Percentiles rank a stretch among this genome's conserved stretches.
These are phyloP conservation scores for Starmerella lactis-condensi DNA, from an alignment of 805 yeast genomes.

Conservation along the genomic window DNA sequence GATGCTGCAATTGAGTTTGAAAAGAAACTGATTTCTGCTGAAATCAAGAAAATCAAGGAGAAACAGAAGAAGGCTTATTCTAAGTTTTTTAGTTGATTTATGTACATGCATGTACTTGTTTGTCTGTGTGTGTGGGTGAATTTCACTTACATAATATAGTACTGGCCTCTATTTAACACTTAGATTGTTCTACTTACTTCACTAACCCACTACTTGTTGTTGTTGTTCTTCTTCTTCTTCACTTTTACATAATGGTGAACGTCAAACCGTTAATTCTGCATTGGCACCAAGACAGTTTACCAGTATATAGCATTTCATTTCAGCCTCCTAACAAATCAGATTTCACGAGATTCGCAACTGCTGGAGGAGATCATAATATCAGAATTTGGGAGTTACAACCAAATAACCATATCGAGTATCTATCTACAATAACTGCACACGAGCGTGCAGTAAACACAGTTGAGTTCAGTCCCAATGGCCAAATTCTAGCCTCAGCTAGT, in stretches of 20 bases:
- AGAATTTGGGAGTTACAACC: conserved; percentile 27
- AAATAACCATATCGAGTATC: conserved; percentile 37
- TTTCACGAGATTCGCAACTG: conserved; percentile 49
- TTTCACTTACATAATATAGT: no score
- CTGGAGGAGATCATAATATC: conserved; percentile 89
- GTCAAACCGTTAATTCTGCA: conserved; percentile 25
- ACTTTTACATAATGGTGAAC: conserved; percentile 17
- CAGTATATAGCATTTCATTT: conserved; percentile 25
- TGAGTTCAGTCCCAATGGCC: conserved; percentile 56
- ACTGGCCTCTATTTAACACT: no score
- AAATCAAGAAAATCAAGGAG: conserved; percentile 36
- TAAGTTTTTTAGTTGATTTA: conserved; percentile 22
- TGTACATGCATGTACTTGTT: no score
- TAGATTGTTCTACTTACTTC: no score
- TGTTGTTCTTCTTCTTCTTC: no score
- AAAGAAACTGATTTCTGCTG: conserved; percentile 37
- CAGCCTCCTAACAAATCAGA: conserved; percentile 19
- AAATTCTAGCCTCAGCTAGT: conserved; percentile 68
- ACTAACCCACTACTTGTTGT: not conserved
- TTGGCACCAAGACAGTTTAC: conserved; percentile 28
- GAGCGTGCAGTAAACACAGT: conserved; percentile 90
- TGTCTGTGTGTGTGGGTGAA: no score
- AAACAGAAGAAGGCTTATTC: conserved; percentile 26
- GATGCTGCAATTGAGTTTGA: conserved; percentile 59
- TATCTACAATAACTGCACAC: conserved; percentile 69